Evolutionary conservation across 2,329 filamentous ascomycete species (phyloP).

Genomic region (Paramyrothecium roridum): DNA sequence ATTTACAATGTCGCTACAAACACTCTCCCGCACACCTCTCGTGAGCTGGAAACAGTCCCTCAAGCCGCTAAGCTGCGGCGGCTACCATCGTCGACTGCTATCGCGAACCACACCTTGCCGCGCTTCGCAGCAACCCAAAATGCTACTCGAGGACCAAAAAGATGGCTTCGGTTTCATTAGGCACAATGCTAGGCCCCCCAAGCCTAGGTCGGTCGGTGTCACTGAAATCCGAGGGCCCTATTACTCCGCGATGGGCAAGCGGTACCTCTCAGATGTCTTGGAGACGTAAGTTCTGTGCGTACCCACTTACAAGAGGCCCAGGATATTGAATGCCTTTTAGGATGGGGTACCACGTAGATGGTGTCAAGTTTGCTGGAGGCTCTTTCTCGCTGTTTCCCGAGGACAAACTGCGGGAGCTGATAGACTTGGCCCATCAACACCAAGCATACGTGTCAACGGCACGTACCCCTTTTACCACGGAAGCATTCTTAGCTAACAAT

Average conservation of each 20-base stretch:
- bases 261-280: slow-evolving; percentile 48
- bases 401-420: neutral
- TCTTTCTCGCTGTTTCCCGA: slow-evolving; percentile 36
- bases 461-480: neutral
- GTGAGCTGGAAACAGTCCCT: too few relatives aligned
- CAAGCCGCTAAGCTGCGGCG: too few relatives aligned
- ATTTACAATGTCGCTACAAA: too few relatives aligned
- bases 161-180: slow-evolving; percentile 36
- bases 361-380: slow-evolving; percentile 51
- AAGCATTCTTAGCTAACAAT: slow-evolving; percentile 21
- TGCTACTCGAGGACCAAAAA: slow-evolving; percentile 41
- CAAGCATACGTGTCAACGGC: slow-evolving; percentile 45
- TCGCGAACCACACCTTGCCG: neutral
- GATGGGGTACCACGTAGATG: slow-evolving; percentile 52
- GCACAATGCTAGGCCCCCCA: slow-evolving; percentile 43
- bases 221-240: slow-evolving; percentile 56
- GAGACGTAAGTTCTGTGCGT: slow-evolving; percentile 38
- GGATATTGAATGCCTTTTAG: slow-evolving; percentile 15
- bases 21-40: too few relatives aligned
- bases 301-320: too few relatives aligned
- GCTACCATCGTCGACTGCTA: neutral
- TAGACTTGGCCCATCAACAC: neutral
- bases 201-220: slow-evolving; percentile 45
- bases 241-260: slow-evolving; percentile 51
- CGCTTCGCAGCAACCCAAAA: slow-evolving; percentile 8